Percentiles rank a stretch among this genome's conserved stretches.
phyloP scores from a whole-genome alignment of 345 rosid species.

The Anacardium occidentale region DNA sequence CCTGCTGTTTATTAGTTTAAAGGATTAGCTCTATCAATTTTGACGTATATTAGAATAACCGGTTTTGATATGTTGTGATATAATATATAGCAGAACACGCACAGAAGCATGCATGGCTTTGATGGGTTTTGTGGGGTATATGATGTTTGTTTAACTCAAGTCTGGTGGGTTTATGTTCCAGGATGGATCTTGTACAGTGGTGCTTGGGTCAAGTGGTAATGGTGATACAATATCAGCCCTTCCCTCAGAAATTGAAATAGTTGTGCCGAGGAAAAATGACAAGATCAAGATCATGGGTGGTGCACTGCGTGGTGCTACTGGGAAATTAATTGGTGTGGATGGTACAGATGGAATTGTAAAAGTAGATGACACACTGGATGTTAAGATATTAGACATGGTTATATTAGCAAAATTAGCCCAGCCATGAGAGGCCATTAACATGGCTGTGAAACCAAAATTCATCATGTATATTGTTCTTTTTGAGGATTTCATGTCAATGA shows the following conservation, averaged over 20 bases:
- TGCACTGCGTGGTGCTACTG: conserved; percentile 69
- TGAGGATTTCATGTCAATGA: conserved; percentile 1
- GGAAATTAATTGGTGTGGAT: conserved; percentile 90
- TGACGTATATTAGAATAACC: not conserved
- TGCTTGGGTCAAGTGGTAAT: conserved; percentile 56
- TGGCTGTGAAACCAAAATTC: not conserved
- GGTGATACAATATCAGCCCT: conserved; percentile 51
- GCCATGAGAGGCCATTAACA: conserved; percentile 8
- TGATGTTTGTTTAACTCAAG: no score
- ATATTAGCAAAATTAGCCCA: conserved; percentile 61
- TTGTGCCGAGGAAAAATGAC: conserved; percentile 74
- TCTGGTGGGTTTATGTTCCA: conserved; percentile 23
- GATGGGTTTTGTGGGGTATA: no score
- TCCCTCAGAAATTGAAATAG: conserved; percentile 60
- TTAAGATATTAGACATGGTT: conserved; percentile 80
- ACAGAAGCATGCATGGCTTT: not conserved
- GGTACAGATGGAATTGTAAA: conserved; percentile 87
- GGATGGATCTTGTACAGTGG: conserved; percentile 85
- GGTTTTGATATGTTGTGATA: not conserved
- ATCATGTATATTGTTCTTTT: conserved; percentile 13
- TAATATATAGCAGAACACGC: not conserved
- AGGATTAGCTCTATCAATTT: not conserved
- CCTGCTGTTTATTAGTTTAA: not conserved
- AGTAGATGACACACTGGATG: conserved; percentile 82
- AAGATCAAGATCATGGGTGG: conserved; percentile 90